Conservation (phyloP, 257 asterid genomes). For the Solanum tarapatanum region DNA sequence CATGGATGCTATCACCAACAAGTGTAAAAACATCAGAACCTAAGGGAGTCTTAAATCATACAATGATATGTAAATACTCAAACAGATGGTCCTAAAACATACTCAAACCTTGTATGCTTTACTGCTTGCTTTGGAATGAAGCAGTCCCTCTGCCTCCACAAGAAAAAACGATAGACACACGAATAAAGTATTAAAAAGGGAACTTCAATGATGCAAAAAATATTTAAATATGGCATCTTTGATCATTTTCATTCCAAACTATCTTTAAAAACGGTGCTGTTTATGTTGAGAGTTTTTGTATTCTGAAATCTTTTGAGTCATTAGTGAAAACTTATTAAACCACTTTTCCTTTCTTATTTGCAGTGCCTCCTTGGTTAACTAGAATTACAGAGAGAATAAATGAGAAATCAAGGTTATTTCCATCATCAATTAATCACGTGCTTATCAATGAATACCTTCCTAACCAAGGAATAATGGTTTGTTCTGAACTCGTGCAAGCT, state of each 20-base stretch:
- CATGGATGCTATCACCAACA: neutral
- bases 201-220: neutral
- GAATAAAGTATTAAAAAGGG: neutral
- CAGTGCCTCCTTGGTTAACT: conserved; percentile 88
- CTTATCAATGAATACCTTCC: conserved; percentile 89
- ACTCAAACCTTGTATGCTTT: neutral
- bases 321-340: neutral
- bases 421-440: conserved; percentile 82
- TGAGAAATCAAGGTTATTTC: conserved; percentile 53
- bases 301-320: neutral
- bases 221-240: neutral
- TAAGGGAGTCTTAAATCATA: neutral
- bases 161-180: neutral
- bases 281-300: neutral
- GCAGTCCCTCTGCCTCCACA: neutral
- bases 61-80: neutral
- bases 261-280: neutral
- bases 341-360: conserved; percentile 17
- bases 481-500: neutral
- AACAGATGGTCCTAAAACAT: neutral
- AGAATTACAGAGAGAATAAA: conserved; percentile 44
- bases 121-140: neutral
- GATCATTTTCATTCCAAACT: neutral
- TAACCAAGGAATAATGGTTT: conserved; percentile 89
- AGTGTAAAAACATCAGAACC: neutral